Percentiles rank a stretch among this genome's conserved stretches.
Evolutionary conservation across 805 yeast genomes (phyloP).

Genomic region (Clavispora phyllophila): DNA sequence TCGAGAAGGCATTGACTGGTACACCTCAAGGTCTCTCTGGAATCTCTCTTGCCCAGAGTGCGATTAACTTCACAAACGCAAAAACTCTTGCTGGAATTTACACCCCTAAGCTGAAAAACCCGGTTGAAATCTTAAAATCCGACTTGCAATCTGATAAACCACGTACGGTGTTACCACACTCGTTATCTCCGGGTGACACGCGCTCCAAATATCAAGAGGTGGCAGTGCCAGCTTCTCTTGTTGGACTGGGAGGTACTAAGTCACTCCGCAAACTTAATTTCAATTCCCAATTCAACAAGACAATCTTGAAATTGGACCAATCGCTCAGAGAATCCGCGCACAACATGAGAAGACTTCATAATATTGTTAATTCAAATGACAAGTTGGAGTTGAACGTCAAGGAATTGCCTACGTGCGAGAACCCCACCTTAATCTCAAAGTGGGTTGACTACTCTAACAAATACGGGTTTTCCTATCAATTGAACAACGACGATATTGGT

Average conservation of each 20-base stretch:
- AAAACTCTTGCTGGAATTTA: constrained; percentile 62
- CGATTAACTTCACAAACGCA: constrained; percentile 60
- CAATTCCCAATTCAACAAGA: constrained; percentile 32
- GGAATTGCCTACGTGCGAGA: constrained; percentile 41
- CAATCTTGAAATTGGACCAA: constrained; percentile 35
- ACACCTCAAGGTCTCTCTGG: constrained; percentile 54
- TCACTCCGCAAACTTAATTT: constrained; percentile 35
- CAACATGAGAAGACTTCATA: constrained; percentile 40
- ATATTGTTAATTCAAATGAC: constrained; percentile 24
- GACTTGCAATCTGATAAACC: constrained; percentile 68
- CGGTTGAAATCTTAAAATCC: constrained; percentile 64
- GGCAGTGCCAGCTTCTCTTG: constrained; percentile 29
- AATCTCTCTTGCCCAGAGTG: constrained; percentile 56
- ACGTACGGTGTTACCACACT: constrained; percentile 71
- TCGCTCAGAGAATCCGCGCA: constrained; percentile 32
- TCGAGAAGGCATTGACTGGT: constrained; percentile 55
- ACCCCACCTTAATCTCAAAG: constrained; percentile 75
- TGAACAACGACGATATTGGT: constrained; percentile 86
- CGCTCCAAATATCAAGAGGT: constrained; percentile 80
- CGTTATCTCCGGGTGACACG: constrained; percentile 90
- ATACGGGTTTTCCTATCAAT: constrained; percentile 91
- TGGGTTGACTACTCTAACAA: constrained; percentile 98
- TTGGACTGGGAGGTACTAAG: constrained; percentile 17
- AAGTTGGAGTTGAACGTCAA: constrained; percentile 23
- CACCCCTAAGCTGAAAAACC: constrained; percentile 48